Evolutionary conservation across 2,329 filamentous ascomycete genomes (phyloP), one percentile per base, ranked within the genome.

Genomic region (Aspergillus pseudoglaucus): DNA sequence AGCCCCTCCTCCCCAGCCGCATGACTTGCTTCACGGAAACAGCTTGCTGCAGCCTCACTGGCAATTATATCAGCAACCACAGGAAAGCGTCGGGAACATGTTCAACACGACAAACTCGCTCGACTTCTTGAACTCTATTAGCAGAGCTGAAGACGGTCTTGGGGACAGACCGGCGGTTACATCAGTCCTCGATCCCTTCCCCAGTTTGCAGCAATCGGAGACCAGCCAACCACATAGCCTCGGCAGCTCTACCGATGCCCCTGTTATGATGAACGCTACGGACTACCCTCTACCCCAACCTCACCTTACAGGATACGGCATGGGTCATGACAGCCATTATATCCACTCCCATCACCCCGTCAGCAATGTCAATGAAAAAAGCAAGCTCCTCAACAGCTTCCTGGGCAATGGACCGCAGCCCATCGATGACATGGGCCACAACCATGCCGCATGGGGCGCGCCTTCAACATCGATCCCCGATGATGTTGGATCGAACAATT

Each of bases 141-240:
- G 57, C 35, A 68, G 63, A 52, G 32, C 59, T 1, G 66, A 69
- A 50, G 65, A 68, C 35, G 55, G 55, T 4, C 50, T 66, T 6
- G 54, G 52, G 4, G 64, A 69, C 46, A 69, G 66, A 48, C 63
- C 60, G 1, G 61, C 66, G 1, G 60, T 65, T 12, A 63, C 60
- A 27, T 66, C 66, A 2, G 65, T 67, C 6, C 51, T 69, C 12
- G 66, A 70, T 48, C 58, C 63, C 1, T 70, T 62, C 44, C 56
- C 64, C 2, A 53, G 53, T 27, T 56, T 65, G 14, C 58, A 62
- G 20, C 61, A 59, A n/a, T 55, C 61, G 7, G 61, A 66, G 17
- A 63, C 58, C 18, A 62, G 59, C 37, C 64, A 67, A 42, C 51
- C 63, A 1, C 54, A 59, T 3, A 62, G 55, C 20, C 54, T 68